These are phyloP conservation scores for Candida nemodendra DNA, from an alignment of 805 yeast species.

Conservation along the genomic window DNA sequence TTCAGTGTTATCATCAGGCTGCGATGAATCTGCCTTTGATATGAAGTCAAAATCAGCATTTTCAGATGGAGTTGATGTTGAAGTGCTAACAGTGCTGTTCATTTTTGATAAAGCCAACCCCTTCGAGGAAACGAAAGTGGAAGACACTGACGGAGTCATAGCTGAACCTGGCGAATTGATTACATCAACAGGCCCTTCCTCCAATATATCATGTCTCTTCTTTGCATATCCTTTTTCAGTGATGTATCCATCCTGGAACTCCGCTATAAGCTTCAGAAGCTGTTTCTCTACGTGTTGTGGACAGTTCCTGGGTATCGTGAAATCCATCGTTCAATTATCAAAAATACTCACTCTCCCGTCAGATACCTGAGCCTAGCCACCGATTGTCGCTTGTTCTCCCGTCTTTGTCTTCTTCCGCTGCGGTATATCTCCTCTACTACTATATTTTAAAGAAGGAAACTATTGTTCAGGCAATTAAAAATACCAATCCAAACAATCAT, in stretches of 20 bases:
- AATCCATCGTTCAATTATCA: too few species aligned
- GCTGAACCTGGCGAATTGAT: constrained; percentile 12
- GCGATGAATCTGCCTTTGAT: constrained; percentile 6
- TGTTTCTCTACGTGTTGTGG: constrained; percentile 36
- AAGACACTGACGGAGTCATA: constrained; percentile 8
- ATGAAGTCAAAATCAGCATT: constrained; percentile 12
- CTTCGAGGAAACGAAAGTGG: constrained; percentile 10
- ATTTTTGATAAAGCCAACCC: constrained; percentile 10
- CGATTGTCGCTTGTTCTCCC: too few species aligned
- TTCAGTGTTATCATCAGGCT: constrained; percentile 14
- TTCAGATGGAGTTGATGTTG: constrained; percentile 18
- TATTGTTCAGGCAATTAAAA: too few species aligned
- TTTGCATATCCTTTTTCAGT: constrained; percentile 72
- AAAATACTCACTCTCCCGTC: too few species aligned
- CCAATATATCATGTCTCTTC: constrained; percentile 47
- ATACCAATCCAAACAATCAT: too few species aligned
- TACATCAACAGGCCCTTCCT: background rate
- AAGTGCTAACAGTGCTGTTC: constrained; percentile 9
- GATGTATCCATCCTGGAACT: constrained; percentile 64
- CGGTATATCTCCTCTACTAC: too few species aligned
- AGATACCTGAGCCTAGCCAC: too few species aligned
- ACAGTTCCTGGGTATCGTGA: constrained; percentile 45
- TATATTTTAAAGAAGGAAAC: too few species aligned
- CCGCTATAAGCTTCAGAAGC: constrained; percentile 44
- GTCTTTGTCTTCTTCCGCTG: too few species aligned